Evolutionary conservation across 1,284 basidiomycete species (phyloP).

Genomic region (Melampsora americana): DNA sequence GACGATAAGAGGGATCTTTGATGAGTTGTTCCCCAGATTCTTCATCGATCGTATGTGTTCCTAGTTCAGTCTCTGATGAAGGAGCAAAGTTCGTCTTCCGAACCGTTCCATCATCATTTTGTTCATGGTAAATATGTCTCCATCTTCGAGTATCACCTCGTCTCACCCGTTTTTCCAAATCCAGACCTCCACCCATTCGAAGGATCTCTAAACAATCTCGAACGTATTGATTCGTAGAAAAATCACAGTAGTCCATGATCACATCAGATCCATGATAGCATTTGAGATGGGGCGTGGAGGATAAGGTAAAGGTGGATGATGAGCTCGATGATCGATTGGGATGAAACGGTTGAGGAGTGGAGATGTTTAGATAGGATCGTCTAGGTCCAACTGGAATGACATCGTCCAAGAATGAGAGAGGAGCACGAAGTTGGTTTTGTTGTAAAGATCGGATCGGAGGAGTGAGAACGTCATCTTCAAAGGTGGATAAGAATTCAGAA

Average conservation of each 20-base stretch:
- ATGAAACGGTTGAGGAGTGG: slow-evolving; percentile 60
- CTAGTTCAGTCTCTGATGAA: slow-evolving; percentile 46
- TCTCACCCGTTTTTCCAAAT: slow-evolving; percentile 63
- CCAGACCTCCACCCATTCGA: slow-evolving; percentile 65
- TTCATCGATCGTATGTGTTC: slow-evolving; percentile 40
- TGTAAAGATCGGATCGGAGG: slow-evolving; percentile 44
- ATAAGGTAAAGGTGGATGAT: slow-evolving; percentile 51
- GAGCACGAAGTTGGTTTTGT: slow-evolving; percentile 45
- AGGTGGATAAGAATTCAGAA: slow-evolving; percentile 27
- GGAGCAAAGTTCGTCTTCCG: slow-evolving; percentile 53
- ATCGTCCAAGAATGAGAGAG: slow-evolving; percentile 46
- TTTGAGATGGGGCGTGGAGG: slow-evolving; percentile 78
- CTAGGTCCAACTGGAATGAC: slow-evolving; percentile 62
- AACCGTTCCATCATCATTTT: slow-evolving; percentile 57
- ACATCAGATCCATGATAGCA: slow-evolving; percentile 75
- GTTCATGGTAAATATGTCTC: slow-evolving; percentile 66
- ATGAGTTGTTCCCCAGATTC: slow-evolving; percentile 45
- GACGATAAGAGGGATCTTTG: slow-evolving; percentile 49
- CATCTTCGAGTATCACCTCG: slow-evolving; percentile 64
- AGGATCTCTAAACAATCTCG: slow-evolving; percentile 73
- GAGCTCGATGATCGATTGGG: slow-evolving; percentile 59
- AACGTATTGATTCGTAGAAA: slow-evolving; percentile 69
- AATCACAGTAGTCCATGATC: slow-evolving; percentile 83
- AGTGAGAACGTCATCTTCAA: slow-evolving; percentile 45
- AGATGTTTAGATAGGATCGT: slow-evolving; percentile 70